phyloP scores from a whole-genome alignment of 306 rosid species.

The Glycine tomentella region DNA sequence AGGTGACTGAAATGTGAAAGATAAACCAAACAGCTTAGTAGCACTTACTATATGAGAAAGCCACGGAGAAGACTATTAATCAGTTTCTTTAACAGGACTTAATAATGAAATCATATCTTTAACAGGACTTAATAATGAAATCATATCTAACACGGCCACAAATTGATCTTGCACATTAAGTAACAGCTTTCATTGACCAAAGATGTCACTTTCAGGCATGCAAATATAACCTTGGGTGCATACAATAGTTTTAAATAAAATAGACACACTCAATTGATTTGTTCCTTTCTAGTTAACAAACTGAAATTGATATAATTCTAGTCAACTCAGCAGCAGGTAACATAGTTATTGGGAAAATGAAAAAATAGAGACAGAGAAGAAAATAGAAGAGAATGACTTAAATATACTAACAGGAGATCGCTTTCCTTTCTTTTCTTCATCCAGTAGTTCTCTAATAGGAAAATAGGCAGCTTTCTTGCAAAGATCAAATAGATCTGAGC shows the following conservation, averaged over 20 bases:
- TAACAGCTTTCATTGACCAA: too few species aligned
- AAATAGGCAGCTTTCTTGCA: constrained; percentile 98
- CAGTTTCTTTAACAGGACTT: constrained; percentile 12
- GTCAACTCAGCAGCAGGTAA: too few species aligned
- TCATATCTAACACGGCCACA: not conserved
- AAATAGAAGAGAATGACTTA: constrained; percentile 13
- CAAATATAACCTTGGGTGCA: too few species aligned
- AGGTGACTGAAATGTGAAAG: constrained; percentile 63
- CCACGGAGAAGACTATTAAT: constrained; percentile 18
- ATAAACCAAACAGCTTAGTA: not conserved
- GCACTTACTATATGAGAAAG: constrained; percentile 6
- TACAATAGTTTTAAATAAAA: too few species aligned
- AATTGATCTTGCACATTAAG: too few species aligned
- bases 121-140: constrained; percentile 8
- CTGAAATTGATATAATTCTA: too few species aligned
- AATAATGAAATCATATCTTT: too few species aligned
- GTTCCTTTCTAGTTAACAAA: too few species aligned
- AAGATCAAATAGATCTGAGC: constrained; percentile 94
- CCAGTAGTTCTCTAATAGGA: constrained; percentile 84
- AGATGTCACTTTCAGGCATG: too few species aligned
- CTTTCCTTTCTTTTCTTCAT: constrained; percentile 77
- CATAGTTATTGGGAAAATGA: constrained; percentile 7
- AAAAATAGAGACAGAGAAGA: not conserved
- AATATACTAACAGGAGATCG: constrained; percentile 69
- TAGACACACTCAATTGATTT: too few species aligned